These are phyloP conservation scores for Byssochlamys sp. DNA, from an alignment of 2,329 filamentous ascomycete species.

Conservation along the genomic window DNA sequence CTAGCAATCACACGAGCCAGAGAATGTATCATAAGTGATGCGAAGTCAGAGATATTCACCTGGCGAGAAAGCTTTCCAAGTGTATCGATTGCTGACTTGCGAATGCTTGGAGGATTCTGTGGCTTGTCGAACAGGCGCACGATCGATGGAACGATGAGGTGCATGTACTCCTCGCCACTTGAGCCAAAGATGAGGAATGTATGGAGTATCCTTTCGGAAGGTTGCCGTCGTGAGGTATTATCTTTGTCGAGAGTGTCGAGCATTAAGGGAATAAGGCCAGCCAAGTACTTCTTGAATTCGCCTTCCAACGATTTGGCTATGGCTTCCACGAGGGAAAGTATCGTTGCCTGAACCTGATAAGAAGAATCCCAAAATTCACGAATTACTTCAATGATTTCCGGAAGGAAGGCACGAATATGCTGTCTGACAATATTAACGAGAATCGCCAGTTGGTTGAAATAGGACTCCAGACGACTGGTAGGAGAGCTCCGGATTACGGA, in stretches of 20 bases:
- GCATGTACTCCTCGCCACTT: slow-evolving; percentile 97
- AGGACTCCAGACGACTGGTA: slow-evolving; percentile 72
- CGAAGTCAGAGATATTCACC: slow-evolving; percentile 94
- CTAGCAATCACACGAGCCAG: slow-evolving; percentile 70
- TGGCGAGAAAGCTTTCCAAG: slow-evolving; percentile 88
- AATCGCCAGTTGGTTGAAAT: slow-evolving; percentile 92
- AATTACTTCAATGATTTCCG: slow-evolving; percentile 74
- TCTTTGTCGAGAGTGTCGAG: slow-evolving; percentile 87
- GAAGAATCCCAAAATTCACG: slow-evolving; percentile 83
- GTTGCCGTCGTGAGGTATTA: slow-evolving; percentile 59
- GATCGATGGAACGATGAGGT: slow-evolving; percentile 91
- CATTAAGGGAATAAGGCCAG: slow-evolving; percentile 82
- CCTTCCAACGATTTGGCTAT: slow-evolving; percentile 89
- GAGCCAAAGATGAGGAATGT: slow-evolving; percentile 92
- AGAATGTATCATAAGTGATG: slow-evolving; percentile 91
- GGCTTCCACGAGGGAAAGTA: slow-evolving; percentile 82
- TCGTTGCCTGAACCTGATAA: slow-evolving; percentile 75
- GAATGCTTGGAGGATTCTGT: slow-evolving; percentile 66
- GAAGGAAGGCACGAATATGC: slow-evolving; percentile 85
- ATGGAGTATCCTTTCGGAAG: slow-evolving; percentile 84
- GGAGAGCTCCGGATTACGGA: slow-evolving; percentile 76
- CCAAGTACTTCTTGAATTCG: slow-evolving; percentile 94
- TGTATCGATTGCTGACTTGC: slow-evolving; percentile 85
- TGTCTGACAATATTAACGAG: slow-evolving; percentile 91
- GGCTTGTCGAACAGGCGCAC: slow-evolving; percentile 88